Evolutionary conservation across 1,284 basidiomycete genomes (phyloP).

Genomic region (Ganoderma lucidum): DNA sequence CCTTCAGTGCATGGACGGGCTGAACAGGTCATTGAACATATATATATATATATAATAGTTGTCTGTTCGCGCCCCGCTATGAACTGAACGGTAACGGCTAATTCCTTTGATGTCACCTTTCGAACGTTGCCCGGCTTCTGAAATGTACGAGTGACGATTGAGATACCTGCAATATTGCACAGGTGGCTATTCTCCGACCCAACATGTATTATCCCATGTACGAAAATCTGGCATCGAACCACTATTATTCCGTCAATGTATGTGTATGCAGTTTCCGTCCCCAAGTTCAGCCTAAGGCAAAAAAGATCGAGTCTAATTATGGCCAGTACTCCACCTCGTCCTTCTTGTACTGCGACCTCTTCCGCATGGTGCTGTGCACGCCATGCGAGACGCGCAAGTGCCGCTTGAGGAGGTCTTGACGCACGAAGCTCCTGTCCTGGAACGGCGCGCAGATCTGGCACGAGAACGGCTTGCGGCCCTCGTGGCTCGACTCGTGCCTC

Average conservation of each 20-base stretch:
- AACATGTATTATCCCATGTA: constrained; percentile 5
- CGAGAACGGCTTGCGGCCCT: constrained; percentile 60
- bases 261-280: background rate
- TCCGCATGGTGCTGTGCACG: constrained; percentile 29
- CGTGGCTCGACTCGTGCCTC: constrained; percentile 72
- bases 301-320: constrained; percentile 14
- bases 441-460: constrained; percentile 58
- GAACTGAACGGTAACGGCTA: background rate
- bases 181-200: background rate
- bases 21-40: background rate
- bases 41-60: constrained; percentile 14
- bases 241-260: background rate
- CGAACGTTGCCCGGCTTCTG: background rate
- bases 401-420: constrained; percentile 69
- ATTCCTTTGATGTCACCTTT: background rate
- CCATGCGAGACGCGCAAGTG: constrained; percentile 65
- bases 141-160: background rate
- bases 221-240: background rate
- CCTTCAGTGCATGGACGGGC: background rate
- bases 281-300: background rate
- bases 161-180: background rate
- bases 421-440: constrained; percentile 59
- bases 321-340: constrained; percentile 32
- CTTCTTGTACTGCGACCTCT: constrained; percentile 33
- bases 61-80: background rate